Percentiles rank a stretch among this genome's conserved stretches.
Conservation (phyloP, 1,284 basidiomycete species). For the Wallemia ichthyophaga region DNA sequence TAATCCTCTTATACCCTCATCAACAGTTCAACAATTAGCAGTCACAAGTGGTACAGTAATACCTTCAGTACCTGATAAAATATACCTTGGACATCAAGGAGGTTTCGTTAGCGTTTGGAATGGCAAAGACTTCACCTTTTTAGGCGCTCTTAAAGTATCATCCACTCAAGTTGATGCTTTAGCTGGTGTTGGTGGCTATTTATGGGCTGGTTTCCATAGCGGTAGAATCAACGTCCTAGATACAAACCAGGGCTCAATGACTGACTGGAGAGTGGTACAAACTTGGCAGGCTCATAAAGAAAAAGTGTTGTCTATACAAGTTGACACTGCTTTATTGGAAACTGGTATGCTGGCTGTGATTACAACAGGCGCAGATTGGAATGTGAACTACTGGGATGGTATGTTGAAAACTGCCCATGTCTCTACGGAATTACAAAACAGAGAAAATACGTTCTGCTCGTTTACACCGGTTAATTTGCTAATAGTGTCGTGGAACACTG, state of each 20-base stretch:
- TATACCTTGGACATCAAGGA: constrained; percentile 80
- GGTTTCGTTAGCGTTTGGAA: constrained; percentile 58
- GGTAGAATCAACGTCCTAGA: constrained; percentile 40
- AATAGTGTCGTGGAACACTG: constrained; percentile 80
- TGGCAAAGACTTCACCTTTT: constrained; percentile 10
- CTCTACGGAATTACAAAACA: constrained; percentile 44
- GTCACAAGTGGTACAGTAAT: constrained; percentile 53
- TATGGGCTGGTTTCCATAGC: constrained; percentile 61
- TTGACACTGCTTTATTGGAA: constrained; percentile 20
- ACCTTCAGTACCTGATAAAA: constrained; percentile 30
- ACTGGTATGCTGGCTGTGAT: constrained; percentile 31
- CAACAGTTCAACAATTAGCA: constrained; percentile 11
- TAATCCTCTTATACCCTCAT: neutral
- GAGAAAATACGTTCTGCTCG: constrained; percentile 43
- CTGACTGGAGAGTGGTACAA: constrained; percentile 63
- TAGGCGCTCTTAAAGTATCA: constrained; percentile 30
- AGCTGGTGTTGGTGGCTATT: constrained; percentile 41
- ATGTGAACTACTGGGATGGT: constrained; percentile 64
- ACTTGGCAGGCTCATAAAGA: constrained; percentile 60
- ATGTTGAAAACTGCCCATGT: constrained; percentile 24
- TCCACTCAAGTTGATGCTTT: constrained; percentile 46
- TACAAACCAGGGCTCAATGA: constrained; percentile 30
- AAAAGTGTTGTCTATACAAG: constrained; percentile 38
- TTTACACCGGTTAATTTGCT: constrained; percentile 49
- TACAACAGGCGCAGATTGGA: constrained; percentile 45